phyloP scores from a whole-genome alignment of 2,329 filamentous ascomycete genomes.

The Sclerotinia nivalis region DNA sequence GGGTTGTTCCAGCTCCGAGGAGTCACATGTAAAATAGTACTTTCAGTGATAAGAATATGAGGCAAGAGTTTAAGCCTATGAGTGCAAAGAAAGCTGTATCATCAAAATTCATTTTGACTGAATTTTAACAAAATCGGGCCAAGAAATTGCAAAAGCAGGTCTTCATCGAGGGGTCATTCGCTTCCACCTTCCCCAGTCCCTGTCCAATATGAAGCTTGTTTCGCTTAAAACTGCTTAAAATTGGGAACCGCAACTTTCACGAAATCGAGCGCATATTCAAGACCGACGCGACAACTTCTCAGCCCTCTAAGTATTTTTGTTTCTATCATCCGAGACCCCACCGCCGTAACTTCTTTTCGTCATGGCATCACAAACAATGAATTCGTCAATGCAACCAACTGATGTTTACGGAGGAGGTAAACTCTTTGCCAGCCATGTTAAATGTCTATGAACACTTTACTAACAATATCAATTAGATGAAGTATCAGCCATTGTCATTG shows the following conservation, averaged over 20 bases:
- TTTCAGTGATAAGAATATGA: not conserved
- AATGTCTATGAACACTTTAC: not conserved
- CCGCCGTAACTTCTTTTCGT: not conserved
- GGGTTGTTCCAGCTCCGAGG: conserved; percentile 17
- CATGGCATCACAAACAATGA: conserved; percentile 61
- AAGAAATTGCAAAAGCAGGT: not conserved
- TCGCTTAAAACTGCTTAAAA: conserved; percentile 19
- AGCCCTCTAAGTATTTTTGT: not conserved
- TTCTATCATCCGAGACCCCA: not conserved
- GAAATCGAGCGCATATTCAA: conserved; percentile 20
- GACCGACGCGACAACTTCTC: conserved; percentile 22
- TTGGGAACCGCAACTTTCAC: not conserved
- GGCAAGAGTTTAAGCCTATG: not conserved
- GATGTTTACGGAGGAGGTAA: conserved; percentile 65
- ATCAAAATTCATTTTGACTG: not conserved
- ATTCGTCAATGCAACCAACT: conserved; percentile 58
- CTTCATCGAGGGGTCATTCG: conserved; percentile 1
- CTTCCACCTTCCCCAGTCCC: conserved; percentile 18
- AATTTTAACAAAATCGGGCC: not conserved
- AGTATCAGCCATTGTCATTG: conserved; percentile 93
- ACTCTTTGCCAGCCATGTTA: conserved; percentile 24
- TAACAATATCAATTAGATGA: conserved; percentile 65
- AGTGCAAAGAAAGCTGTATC: not conserved
- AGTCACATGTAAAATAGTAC: conserved; percentile 6
- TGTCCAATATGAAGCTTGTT: not conserved